Conservation (phyloP, 352 stramenopile species). For the Globisporangium recalcitrans region DNA sequence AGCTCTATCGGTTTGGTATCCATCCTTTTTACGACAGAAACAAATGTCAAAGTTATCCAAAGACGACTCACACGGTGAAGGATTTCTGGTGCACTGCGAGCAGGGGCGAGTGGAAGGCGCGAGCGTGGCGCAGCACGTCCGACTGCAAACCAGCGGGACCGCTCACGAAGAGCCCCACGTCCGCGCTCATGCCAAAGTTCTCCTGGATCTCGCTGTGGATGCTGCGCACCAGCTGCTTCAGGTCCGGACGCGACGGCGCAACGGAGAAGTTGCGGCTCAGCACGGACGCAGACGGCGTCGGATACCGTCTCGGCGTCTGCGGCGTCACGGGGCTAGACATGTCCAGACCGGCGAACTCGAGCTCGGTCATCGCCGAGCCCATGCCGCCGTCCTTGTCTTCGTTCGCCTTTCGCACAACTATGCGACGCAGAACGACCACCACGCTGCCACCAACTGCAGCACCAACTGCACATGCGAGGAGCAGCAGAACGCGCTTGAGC, state of each 20-base stretch:
- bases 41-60: no score
- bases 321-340: slow-evolving; percentile 29
- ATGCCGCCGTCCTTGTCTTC: slow-evolving; percentile 16
- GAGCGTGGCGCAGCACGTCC: slow-evolving; percentile 24
- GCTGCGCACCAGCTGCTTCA: slow-evolving; percentile 22
- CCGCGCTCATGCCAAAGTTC: slow-evolving; percentile 36
- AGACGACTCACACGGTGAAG: slow-evolving; percentile 28
- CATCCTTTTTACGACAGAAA: not conserved
- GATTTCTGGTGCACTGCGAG: slow-evolving; percentile 44
- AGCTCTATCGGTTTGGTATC: not conserved
- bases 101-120: slow-evolving; percentile 26
- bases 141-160: slow-evolving; percentile 34
- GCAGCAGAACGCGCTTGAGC: slow-evolving; percentile 30
- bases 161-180: slow-evolving; percentile 42
- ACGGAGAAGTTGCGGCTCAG: slow-evolving; percentile 33
- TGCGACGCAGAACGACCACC: slow-evolving; percentile 16
- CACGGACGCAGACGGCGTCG: slow-evolving; percentile 23
- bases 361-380: slow-evolving; percentile 32
- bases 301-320: slow-evolving; percentile 30
- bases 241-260: slow-evolving; percentile 34
- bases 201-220: slow-evolving; percentile 48
- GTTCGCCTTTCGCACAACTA: slow-evolving; percentile 10
- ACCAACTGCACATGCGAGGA: slow-evolving; percentile 23
- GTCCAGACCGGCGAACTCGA: slow-evolving; percentile 32
- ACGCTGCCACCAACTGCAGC: slow-evolving; percentile 24